phyloP scores from a whole-genome alignment of 495 filamentous ascomycete genomes.

The Tetracladium marchalianum region DNA sequence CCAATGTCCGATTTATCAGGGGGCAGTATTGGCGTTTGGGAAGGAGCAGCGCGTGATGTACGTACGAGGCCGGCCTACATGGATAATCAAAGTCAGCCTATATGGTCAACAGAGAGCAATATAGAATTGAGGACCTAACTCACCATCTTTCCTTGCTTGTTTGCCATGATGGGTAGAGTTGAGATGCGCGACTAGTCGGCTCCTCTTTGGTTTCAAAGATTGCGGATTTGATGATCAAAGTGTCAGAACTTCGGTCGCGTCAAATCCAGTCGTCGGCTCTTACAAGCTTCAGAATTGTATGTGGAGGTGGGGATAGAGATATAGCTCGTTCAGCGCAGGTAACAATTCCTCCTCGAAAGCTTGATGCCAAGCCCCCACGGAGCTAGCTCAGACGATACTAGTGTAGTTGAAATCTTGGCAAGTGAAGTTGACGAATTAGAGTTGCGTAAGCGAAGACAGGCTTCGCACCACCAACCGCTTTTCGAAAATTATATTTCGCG shows the following conservation, averaged over 20 bases:
- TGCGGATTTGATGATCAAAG: slow-evolving; percentile 20
- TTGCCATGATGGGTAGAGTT: slow-evolving; percentile 56
- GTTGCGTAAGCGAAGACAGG: no score
- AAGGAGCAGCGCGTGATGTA: slow-evolving; percentile 18
- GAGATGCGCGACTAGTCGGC: slow-evolving; percentile 61
- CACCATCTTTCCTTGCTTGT: slow-evolving; percentile 99
- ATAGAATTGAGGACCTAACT: slow-evolving; percentile 36
- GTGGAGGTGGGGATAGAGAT: slow-evolving; percentile 20
- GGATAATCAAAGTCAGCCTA: slow-evolving; percentile 53
- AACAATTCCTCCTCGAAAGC: not conserved
- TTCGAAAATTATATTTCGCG: slow-evolving; percentile 1
- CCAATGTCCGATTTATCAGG: not conserved
- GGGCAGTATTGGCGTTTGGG: slow-evolving; percentile 6
- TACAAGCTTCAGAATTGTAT: slow-evolving; percentile 17
- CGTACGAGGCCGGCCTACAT: slow-evolving; percentile 92
- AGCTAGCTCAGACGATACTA: not conserved
- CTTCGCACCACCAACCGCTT: not conserved
- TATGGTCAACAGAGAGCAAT: slow-evolving; percentile 47
- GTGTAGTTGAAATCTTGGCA: no score
- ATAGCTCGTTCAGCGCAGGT: not conserved
- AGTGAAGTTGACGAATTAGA: no score
- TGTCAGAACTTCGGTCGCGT: slow-evolving; percentile 17
- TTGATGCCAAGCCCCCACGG: slow-evolving; percentile 4
- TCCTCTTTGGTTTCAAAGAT: slow-evolving; percentile 45
- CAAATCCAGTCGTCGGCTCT: slow-evolving; percentile 26